Base-by-base conservation (phyloP, 2,329 filamentous ascomycete species). In the Pestalotiopsis sp. region DNA sequence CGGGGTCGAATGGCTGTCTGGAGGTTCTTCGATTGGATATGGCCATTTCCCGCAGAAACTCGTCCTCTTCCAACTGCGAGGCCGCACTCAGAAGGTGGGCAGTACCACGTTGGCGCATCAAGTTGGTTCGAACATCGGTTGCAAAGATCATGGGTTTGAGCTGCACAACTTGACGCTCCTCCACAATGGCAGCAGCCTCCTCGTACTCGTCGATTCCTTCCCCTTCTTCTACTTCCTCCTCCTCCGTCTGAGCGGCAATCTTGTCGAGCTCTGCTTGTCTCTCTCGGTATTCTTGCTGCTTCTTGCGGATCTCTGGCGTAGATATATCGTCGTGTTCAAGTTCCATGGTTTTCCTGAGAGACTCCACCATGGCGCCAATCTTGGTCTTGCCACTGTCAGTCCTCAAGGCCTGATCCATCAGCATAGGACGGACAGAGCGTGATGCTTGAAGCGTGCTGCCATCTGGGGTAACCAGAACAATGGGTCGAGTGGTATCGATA, bases 381-480 rank as follows among this genome's bases (percentile, higher is more conserved):
- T 59, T 71, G 7, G 69, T 69, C 61, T 76, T 77, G 13, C 61
- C 72, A 2, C 65, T 70, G 39, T 77, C 73, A 14, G 71, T 70
- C 58, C 75, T 71, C n/a, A 75, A 65, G 64, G 71, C 72, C 14
- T 74, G 68, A 62, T 79, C 74, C 74, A 80, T 77, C 9, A 76
- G 75, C 67, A 73, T 78, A 3, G 72, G 68, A 61, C 73, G 69
- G 14, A 79, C 77, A 2, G 79, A 76, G 23, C 86, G 82, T 9
- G 86, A 88, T 20, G 85, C 81, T 69, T 86, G 85, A 1, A 83
- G 77, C 31, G 84, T 83, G 66, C 81, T 81, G 20, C 85, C 85
- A 14, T 81, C 81, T 2, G 84, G 82, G 25, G 84, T 83, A 65
- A 87, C 80, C 68, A 84, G 84, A 31, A 88, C 84, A 4, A 87